Base-by-base conservation (phyloP, 2,329 filamentous ascomycete genomes). In the Phyllosticta citribraziliensis region DNA sequence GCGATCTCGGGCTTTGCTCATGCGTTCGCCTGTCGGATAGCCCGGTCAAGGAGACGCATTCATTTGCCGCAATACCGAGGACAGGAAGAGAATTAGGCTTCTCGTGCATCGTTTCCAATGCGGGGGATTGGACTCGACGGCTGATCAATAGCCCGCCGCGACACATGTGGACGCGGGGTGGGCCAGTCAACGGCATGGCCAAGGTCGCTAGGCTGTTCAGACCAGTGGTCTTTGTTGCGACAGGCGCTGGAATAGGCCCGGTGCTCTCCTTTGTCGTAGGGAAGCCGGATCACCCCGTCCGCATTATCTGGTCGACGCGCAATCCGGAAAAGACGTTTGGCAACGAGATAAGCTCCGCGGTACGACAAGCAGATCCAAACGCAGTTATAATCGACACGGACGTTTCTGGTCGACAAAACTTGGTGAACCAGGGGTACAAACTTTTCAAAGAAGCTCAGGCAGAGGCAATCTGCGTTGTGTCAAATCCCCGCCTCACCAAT, bases 381-480 rank as follows among this genome's bases (percentile, higher is more conserved):
- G 87, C 88, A 1, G 70, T 89, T 19, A 82, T 91, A 59, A 80
- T 88, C 69, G 86, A 91, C 69, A 89, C 87, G 1, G 79, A 79
- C 60, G 69, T 73, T 50, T 76, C 77, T 30, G 86, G 85, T 0
- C 30, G 59, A 17, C 80, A 84, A 2, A 82, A 89, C 69, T 80
- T 88, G 69, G 67, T 86, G 30, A 77, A 76, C 12, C 75, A 84
- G 52, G 78, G 80, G 54, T 85, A 82, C 66, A 73, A 76, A 9
- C 74, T 86, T 57, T 76, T 75, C 55, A 67, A 66, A 57, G 72
- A 79, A 27, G 75, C 75, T 20, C 65, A 73, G 0, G 80, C 81
- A 1, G 87, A 91, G 76, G 88, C 87, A 2, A 85, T 90, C 35
- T 85, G 89, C 68, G 80, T 91, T 63, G 86, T 91, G 67, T 85